Base-by-base conservation (phyloP, 169 alveolate species). In the Plasmodium relictum region DNA sequence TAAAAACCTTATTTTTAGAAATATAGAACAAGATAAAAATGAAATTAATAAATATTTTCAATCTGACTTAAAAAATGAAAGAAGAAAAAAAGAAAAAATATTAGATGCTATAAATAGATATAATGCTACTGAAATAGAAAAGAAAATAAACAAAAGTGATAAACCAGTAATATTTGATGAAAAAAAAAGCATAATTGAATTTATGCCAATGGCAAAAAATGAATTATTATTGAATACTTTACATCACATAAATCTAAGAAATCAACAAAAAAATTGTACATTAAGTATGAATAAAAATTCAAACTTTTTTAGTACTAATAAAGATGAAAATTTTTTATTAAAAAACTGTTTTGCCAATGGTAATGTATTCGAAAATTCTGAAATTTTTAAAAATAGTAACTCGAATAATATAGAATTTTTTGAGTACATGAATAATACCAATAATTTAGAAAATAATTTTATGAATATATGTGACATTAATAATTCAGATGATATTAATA, bases 161-260 rank as follows among this genome's bases (percentile, higher is more conserved):
- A 61, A 22, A 24, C 26, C 6, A 31, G 1, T 44, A 45, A 54
- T 59, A 24, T 52, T 24, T 52, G 73, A 69, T 56, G 63, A 68
- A 18, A 69, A 52, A 68, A 42, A 54, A 68, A 52, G 85, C 44
- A 68, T 83, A n/a, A 68, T 83, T 20, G 91, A 83, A 39, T 68
- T 68, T 83, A 83, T 83, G 91, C 91, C 91, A 5, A 20, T 83
- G 85, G 91, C 91, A 7, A 69, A 62, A 54, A 83, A 83, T 41
- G 69, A 83, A 68, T 52, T 68, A 42, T 68, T 83, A 68, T 68
- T 83, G 45, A 83, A 83, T 54, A 83, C 91, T 20, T 20, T 83
- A 39, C 91, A 83, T 83, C 80, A 83, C 37, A 12, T 50, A 44
- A 66, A 83, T 4, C 39, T 83, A 61, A 39, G 83, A 71, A 83